Conservation (phyloP, 2,329 filamentous ascomycete species). For the Pseudopyricularia cyperi region DNA sequence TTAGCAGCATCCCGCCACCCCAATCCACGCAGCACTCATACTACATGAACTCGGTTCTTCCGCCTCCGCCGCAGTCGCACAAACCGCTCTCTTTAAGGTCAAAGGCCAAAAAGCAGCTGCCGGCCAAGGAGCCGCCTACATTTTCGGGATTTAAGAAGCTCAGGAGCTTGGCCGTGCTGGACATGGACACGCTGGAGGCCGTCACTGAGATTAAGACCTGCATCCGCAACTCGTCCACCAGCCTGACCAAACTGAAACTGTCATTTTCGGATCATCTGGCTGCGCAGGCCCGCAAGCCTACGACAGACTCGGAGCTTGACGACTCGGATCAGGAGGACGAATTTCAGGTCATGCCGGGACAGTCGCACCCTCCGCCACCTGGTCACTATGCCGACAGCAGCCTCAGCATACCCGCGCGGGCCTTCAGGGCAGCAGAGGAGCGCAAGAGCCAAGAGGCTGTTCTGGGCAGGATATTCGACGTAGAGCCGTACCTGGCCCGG, state of each 20-base stretch:
- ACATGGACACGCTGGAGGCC: slow-evolving; percentile 46
- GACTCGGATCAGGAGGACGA: slow-evolving; percentile 41
- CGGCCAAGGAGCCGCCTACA: slow-evolving; percentile 31
- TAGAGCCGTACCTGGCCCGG: slow-evolving; percentile 27
- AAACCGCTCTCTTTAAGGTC: slow-evolving; percentile 20
- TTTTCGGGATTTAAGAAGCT: slow-evolving; percentile 44
- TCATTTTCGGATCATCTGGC: slow-evolving; percentile 45
- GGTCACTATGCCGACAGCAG: slow-evolving; percentile 18
- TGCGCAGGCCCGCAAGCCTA: slow-evolving; percentile 28
- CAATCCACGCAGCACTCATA: slow-evolving; percentile 11
- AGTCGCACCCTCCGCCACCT: slow-evolving; percentile 7
- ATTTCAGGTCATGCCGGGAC: slow-evolving; percentile 29
- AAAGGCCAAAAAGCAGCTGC: slow-evolving; percentile 18
- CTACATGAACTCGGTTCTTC: slow-evolving; percentile 8
- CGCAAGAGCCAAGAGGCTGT: slow-evolving; percentile 40
- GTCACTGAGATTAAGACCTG: slow-evolving; percentile 42
- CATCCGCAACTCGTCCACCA: slow-evolving; percentile 38
- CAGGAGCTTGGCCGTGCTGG: slow-evolving; percentile 38
- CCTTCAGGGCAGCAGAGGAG: slow-evolving; percentile 36
- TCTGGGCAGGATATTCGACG: slow-evolving; percentile 37
- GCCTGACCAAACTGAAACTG: slow-evolving; percentile 39
- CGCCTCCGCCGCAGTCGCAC: slow-evolving; percentile 17
- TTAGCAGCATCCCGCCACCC: slow-evolving; percentile 5
- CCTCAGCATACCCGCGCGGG: slow-evolving; percentile 27
- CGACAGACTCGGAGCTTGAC: slow-evolving; percentile 22